Conservation (phyloP, 768 basidiomycete genomes). For the Podaxis pistillaris region DNA sequence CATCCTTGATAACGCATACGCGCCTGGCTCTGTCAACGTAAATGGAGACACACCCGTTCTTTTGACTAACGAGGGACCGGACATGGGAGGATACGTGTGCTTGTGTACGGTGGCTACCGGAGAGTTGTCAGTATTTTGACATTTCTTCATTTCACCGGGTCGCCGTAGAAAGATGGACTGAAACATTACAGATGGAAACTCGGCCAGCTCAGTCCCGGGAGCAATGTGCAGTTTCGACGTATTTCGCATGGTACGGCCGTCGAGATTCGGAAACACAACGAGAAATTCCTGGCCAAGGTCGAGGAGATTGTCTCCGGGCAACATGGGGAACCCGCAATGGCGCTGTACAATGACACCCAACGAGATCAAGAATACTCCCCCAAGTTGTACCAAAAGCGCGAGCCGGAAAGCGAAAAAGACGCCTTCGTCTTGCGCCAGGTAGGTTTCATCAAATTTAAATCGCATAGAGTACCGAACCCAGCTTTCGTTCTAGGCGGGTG, state of each 20-base stretch:
- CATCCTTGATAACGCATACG: slow-evolving; percentile 62
- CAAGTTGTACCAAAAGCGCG: not conserved
- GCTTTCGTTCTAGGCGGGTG: slow-evolving; percentile 47
- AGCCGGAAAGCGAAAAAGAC: slow-evolving; percentile 9
- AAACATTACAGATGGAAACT: slow-evolving; percentile 54
- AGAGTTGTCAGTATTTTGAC: slow-evolving; percentile 40
- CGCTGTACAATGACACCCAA: not conserved
- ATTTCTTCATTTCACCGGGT: not conserved
- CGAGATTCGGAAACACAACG: slow-evolving; percentile 18
- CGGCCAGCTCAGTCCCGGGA: slow-evolving; percentile 62
- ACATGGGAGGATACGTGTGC: slow-evolving; percentile 64
- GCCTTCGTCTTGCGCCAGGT: slow-evolving; percentile 56
- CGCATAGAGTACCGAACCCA: too few species aligned
- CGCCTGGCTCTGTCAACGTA: slow-evolving; percentile 52
- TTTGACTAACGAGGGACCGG: slow-evolving; percentile 58
- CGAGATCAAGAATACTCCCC: not conserved
- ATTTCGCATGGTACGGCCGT: slow-evolving; percentile 43
- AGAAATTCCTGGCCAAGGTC: slow-evolving; percentile 31
- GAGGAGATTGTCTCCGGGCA: not conserved
- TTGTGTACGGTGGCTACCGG: slow-evolving; percentile 49
- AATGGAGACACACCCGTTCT: slow-evolving; percentile 74
- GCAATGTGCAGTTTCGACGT: slow-evolving; percentile 49
- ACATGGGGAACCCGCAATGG: not conserved
- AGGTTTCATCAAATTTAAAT: not conserved
- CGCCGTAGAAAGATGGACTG: not conserved